Base-by-base conservation (phyloP, 2,329 filamentous ascomycete genomes). In the Plenodomus tracheiphilus region DNA sequence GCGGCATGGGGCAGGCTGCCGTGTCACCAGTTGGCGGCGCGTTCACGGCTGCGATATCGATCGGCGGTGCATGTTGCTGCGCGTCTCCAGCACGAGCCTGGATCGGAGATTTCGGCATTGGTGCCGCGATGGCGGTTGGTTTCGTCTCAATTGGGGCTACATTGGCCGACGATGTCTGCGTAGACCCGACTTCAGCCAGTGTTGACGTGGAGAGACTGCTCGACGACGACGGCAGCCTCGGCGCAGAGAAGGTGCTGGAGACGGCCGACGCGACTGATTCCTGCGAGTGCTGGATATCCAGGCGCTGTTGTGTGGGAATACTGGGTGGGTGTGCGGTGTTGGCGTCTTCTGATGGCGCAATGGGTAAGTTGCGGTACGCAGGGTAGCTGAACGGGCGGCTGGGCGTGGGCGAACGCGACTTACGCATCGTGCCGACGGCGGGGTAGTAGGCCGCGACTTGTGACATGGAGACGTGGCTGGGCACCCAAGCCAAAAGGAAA, bases 11-110 rank as follows among this genome's bases (percentile, higher is more conserved):
- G 54, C 74, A 75, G 36, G 68, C 64, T 67, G 65, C 53, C 47
- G 62, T 67, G 64, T 61, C 53, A 64, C 60, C 60, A 41, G 56
- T 55, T 59, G 53, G 65, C 59, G 47, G 49, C 52, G 56, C 56
- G 51, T 64, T 68, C 40, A 55, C 59, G 39, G 57, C 54, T 43
- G 48, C 47, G 39, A 56, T 59, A 39, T 68, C 60, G 56, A 68
- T 61, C 50, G 53, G 58, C 22, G 59, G 50, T 43, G 51, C 49
- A 52, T 34, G 20, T 32, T 54, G 35, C 53, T 51, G 50, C 49
- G 48, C 51, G 46, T 53, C 64, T 20, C 50, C 60, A 56, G 46
- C 80, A 74, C 66, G 81, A 78, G 25, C 75, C n/a, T 85, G 72
- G 51, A 81, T 80, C 15, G 82, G 73, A 40, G 85, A 61, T 13